Base-by-base conservation (phyloP, 352 stramenopile species). In the Phytophthora boehmeriae region DNA sequence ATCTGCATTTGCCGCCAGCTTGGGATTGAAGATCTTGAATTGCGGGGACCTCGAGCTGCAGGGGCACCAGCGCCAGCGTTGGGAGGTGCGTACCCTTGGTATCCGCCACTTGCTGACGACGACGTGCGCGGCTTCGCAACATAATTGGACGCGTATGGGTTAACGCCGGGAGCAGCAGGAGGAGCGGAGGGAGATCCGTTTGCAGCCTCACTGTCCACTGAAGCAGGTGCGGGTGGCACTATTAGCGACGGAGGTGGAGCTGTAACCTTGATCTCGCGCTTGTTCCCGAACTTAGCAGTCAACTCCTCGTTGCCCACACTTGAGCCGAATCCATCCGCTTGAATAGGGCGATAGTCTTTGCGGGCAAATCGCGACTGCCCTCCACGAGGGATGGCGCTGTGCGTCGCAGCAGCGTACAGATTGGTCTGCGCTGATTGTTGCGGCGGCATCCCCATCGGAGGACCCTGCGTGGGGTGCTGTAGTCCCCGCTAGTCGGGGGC, bases 211-310 rank as follows among this genome's bases (percentile, higher is more conserved):
- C 4, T 64, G 2, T 64, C 71, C 28, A 19, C 30, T n/a, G 59
- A 42, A 3, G 20, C 16, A 6, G 64, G 57, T 1, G 27, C 63
- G 5, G 49, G 32, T 8, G 73, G 45, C 22, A 60, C 41, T 63
- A 55, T 64, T 16, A 57, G 69, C 4, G 75, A 54, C 28, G 87
- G 87, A n/a, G 87, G 87, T 4, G 87, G 83, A 5, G 83, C 84
- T 14, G 82, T 92, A 1, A 88, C 77, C 57, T 93, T 93, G 36
- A 95, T 76, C 42, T 90, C 83, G 19, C 76, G 76, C 44, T 62
- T 93, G 72, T 97, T 97, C 52, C 89, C 89, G 58, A 92, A 97
- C 68, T 96, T 96, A 52, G 87, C 89, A 36, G 88, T 92, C 16
- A 97, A 80, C 41, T 89, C 76, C 23, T 92, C 80, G 52, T 97